phyloP scores from a whole-genome alignment of 192 early-diverging fungal species.

The Umbelopsis vinacea region DNA sequence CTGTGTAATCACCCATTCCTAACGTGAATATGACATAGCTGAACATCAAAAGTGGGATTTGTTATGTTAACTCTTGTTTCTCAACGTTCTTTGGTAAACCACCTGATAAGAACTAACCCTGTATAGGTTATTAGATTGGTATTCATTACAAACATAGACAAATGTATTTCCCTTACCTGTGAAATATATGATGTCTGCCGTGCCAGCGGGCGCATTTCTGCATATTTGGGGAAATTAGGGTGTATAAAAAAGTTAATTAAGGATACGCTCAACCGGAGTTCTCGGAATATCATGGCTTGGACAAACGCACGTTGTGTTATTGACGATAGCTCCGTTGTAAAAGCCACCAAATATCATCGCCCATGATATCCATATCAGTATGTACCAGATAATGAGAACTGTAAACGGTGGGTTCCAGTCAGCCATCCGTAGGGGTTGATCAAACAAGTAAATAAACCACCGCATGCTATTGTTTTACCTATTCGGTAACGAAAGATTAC shows the following conservation, averaged over 20 bases:
- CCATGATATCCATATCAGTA: slow-evolving; percentile 23
- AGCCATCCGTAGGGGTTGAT: not conserved
- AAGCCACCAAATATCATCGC: slow-evolving; percentile 15
- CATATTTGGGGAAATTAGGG: not conserved
- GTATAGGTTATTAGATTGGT: not conserved
- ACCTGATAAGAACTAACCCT: slow-evolving; percentile 16
- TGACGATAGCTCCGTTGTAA: slow-evolving; percentile 2
- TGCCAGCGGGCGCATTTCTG: not conserved
- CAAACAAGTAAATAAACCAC: not conserved
- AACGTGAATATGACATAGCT: slow-evolving; percentile 19
- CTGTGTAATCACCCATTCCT: slow-evolving; percentile 12
- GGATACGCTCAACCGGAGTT: not conserved
- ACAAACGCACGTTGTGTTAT: not conserved
- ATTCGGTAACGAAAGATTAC: not conserved
- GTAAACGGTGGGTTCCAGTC: not conserved
- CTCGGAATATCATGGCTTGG: not conserved
- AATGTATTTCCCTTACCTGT: not conserved
- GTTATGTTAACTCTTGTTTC: not conserved
- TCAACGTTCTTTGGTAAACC: not conserved
- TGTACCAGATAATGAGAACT: slow-evolving; percentile 17
- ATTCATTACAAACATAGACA: too few species aligned
- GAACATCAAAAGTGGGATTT: not conserved
- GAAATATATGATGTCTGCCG: slow-evolving; percentile 5
- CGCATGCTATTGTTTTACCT: slow-evolving; percentile 22
- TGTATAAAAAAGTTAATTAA: not conserved